Evolutionary conservation across 805 yeast species (phyloP).

Genomic region (Saccharomyces kudriavzevii): DNA sequence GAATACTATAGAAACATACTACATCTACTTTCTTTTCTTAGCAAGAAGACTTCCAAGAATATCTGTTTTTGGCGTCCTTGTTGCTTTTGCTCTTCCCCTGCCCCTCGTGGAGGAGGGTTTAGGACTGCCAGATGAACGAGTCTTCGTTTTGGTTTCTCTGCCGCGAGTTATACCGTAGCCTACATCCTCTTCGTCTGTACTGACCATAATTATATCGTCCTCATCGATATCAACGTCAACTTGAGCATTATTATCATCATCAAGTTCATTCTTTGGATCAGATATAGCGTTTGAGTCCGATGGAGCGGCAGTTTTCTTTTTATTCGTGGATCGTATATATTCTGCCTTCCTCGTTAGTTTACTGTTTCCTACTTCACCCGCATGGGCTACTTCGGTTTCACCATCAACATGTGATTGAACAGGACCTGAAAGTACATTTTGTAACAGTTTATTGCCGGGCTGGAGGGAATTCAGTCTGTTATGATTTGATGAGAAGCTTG

Average conservation of each 20-base stretch:
- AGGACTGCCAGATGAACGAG: neutral
- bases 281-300: conserved; percentile 14
- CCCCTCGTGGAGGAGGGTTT: conserved; percentile 3
- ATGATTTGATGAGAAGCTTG: neutral
- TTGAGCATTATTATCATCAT: conserved; percentile 1
- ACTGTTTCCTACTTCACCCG: conserved; percentile 2
- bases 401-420: neutral
- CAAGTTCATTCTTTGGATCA: conserved; percentile 4
- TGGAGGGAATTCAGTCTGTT: neutral
- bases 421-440: neutral
- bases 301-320: neutral
- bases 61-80: conserved; percentile 28
- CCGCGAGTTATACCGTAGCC: neutral
- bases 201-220: conserved; percentile 2
- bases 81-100: conserved; percentile 3
- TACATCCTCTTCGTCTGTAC: conserved; percentile 9
- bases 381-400: neutral
- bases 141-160: conserved; percentile 8
- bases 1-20: neutral
- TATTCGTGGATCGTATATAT: neutral
- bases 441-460: neutral
- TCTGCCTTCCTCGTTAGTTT: neutral
- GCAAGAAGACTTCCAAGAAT: conserved; percentile 23
- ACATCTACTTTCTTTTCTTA: conserved; percentile 16
- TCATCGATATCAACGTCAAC: conserved; percentile 14